These are phyloP conservation scores for Xylariaceae sp. DNA, from an alignment of 2,329 filamentous ascomycete species.

Conservation along the genomic window DNA sequence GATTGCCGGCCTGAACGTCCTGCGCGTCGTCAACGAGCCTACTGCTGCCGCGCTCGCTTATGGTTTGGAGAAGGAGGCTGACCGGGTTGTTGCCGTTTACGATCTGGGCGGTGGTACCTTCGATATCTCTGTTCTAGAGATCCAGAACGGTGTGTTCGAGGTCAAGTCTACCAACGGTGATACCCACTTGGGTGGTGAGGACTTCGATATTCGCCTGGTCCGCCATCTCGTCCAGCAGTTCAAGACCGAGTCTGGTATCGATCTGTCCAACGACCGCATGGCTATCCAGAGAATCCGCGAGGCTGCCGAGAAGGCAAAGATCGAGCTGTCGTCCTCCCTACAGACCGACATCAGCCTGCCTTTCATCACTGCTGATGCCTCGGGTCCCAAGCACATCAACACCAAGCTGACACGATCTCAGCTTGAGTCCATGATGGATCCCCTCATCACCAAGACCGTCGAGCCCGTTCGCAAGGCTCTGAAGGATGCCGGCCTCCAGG, in stretches of 20 bases:
- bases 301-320: conserved; percentile 98
- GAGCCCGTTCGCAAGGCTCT: conserved; percentile 94
- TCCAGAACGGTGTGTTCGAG: conserved; percentile 96
- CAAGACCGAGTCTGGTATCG: conserved; percentile 91
- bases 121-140: conserved; percentile 96
- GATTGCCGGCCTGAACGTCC: conserved; percentile 91
- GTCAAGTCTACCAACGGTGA: conserved; percentile 99
- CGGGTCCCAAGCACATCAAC: conserved; percentile 98
- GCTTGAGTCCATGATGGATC: conserved; percentile 88
- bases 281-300: conserved; percentile 98
- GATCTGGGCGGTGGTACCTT: conserved; percentile 98
- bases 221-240: conserved; percentile 91
- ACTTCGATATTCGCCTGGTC: conserved; percentile 93
- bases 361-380: conserved; percentile 95
- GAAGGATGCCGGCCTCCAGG: conserved; percentile 86
- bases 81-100: conserved; percentile 89
- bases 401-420: conserved; percentile 86
- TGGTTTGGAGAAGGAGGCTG: conserved; percentile 89
- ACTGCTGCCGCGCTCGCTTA: conserved; percentile 94
- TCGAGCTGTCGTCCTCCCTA: conserved; percentile 89
- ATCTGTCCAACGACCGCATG: conserved; percentile 90
- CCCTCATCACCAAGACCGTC: conserved; percentile 77
- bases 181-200: conserved; percentile 95
- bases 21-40: conserved; percentile 96
- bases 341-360: conserved; percentile 98